Evolutionary conservation across 2,329 filamentous ascomycete genomes (phyloP).

Genomic region (Paracoccidioides brasiliensis): DNA sequence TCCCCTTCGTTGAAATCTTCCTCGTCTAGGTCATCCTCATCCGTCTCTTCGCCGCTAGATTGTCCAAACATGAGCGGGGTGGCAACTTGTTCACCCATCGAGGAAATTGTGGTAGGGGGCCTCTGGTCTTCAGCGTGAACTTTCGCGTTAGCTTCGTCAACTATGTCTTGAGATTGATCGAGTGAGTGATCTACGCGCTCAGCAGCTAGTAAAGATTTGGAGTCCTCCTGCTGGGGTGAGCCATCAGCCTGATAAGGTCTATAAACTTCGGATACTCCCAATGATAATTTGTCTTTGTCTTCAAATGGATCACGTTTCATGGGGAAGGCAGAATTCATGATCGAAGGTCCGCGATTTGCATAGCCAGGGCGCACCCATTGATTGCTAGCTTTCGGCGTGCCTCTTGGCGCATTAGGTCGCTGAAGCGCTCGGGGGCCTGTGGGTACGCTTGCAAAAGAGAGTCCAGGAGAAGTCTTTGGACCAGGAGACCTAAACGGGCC

Average conservation of each 20-base stretch:
- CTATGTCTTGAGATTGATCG: not conserved
- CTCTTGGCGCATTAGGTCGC: slow-evolving; percentile 20
- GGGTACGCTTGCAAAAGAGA: slow-evolving; percentile 25
- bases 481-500: slow-evolving; percentile 8
- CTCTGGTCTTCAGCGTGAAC: not conserved
- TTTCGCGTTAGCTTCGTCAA: not conserved
- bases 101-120: not conserved
- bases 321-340: slow-evolving; percentile 7
- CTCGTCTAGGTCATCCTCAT: slow-evolving; percentile 35
- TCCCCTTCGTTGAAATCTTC: slow-evolving; percentile 36
- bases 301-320: slow-evolving; percentile 23
- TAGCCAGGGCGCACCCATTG: slow-evolving; percentile 29
- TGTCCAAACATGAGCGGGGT: slow-evolving; percentile 20
- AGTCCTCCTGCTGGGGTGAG: not conserved
- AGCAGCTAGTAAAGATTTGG: not conserved
- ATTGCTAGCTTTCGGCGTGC: slow-evolving; percentile 24
- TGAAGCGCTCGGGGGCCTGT: slow-evolving; percentile 30
- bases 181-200: not conserved
- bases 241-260: not conserved
- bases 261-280: not conserved
- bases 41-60: slow-evolving; percentile 30
- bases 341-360: slow-evolving; percentile 7
- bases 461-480: slow-evolving; percentile 25
- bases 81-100: slow-evolving; percentile 5
- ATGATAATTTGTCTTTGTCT: slow-evolving; percentile 13